Conservation (phyloP, 140 eudicot genomes). For the Artemisia princeps region DNA sequence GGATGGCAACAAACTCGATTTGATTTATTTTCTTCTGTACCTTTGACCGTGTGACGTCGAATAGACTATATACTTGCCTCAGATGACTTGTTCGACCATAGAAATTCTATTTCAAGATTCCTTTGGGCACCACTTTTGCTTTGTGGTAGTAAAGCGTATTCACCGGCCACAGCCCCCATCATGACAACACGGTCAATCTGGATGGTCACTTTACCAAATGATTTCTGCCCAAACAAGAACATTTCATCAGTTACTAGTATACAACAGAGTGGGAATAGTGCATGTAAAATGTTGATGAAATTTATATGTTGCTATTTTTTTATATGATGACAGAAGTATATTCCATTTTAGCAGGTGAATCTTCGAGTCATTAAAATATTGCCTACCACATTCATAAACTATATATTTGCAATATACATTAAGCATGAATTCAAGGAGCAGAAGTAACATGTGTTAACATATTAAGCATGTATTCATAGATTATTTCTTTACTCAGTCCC, state of each 20-base stretch:
- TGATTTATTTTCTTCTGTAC: constrained; percentile 22
- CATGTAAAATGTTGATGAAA: background rate
- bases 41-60: constrained; percentile 10
- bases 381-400: too few species aligned
- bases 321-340: too few species aligned
- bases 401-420: background rate
- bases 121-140: constrained; percentile 95
- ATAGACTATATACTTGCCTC: constrained; percentile 23
- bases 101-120: constrained; percentile 86
- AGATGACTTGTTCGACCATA: constrained; percentile 67
- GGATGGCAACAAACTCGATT: constrained; percentile 18
- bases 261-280: background rate
- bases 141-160: constrained; percentile 83
- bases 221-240: constrained; percentile 49
- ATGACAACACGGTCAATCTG: constrained; percentile 95
- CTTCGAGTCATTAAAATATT: too few species aligned
- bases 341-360: too few species aligned
- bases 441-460: background rate
- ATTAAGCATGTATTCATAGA: background rate
- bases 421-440: background rate
- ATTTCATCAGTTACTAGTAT: background rate
- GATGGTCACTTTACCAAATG: constrained; percentile 93
- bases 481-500: background rate
- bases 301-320: too few species aligned
- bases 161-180: constrained; percentile 96